phyloP scores from a whole-genome alignment of 192 early-diverging fungal genomes.

The Backusella liffmaniae region DNA sequence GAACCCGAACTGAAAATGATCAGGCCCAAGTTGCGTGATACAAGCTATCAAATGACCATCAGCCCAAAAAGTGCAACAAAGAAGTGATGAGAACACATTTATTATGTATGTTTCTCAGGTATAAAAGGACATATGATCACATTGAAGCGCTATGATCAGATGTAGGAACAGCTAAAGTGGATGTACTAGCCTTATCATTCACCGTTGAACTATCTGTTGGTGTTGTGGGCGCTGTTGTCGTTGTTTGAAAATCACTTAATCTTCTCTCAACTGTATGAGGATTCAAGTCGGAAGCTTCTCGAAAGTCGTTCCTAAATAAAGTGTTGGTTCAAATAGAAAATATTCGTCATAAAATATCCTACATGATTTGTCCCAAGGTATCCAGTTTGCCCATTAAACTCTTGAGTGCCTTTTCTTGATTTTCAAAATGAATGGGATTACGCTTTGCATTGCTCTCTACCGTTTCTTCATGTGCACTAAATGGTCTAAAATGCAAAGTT shows the following conservation, averaged over 20 bases:
- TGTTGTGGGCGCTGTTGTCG: not conserved
- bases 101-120: too few species aligned
- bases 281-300: slow-evolving; percentile 7
- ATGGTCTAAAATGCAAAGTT: not conserved
- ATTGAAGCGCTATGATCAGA: not conserved
- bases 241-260: not conserved
- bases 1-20: too few species aligned
- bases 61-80: too few species aligned
- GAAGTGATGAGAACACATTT: too few species aligned
- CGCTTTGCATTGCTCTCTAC: slow-evolving; percentile 18
- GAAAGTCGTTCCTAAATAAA: not conserved
- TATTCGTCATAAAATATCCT: not conserved
- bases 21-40: too few species aligned
- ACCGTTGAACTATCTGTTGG: not conserved
- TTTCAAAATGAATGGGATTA: slow-evolving; percentile 11
- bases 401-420: slow-evolving; percentile 1
- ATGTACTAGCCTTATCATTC: not conserved
- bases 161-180: not conserved
- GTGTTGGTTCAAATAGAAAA: too few species aligned
- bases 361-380: slow-evolving; percentile 22
- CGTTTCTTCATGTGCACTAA: slow-evolving; percentile 1
- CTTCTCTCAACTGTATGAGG: not conserved
- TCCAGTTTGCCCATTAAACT: slow-evolving; percentile 8
- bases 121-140: not conserved
- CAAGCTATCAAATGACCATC: too few species aligned